Percentiles rank a stretch among this genome's conserved stretches.
These are phyloP conservation scores for Talaromyces trachyspermus DNA, from an alignment of 495 filamentous ascomycete genomes.

Conservation along the genomic window DNA sequence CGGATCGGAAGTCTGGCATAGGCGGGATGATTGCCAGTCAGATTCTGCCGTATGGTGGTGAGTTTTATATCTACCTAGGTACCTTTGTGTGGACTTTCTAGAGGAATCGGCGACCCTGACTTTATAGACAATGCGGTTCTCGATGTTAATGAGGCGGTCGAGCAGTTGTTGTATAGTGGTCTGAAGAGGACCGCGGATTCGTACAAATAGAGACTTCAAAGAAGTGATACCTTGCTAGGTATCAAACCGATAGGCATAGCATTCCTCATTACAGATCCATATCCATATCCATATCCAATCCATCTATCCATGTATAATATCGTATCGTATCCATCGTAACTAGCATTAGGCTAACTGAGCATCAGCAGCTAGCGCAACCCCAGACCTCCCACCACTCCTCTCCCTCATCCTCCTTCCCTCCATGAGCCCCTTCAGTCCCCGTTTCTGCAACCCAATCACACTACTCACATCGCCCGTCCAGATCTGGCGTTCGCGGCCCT, in stretches of 20 bases:
- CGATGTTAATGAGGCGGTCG: slow-evolving; percentile 3
- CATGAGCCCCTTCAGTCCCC: slow-evolving; percentile 88
- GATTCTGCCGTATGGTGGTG: slow-evolving; percentile 48
- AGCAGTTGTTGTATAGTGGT: slow-evolving; percentile 2
- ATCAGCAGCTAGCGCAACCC: slow-evolving; percentile 1
- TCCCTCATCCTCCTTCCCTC: slow-evolving; percentile 85
- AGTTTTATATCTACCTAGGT: neutral
- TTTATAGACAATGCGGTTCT: neutral
- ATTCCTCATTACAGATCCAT: neutral
- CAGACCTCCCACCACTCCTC: slow-evolving; percentile 30
- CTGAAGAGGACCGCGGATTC: neutral
- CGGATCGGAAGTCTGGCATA: slow-evolving; percentile 50
- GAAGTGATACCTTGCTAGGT: neutral
- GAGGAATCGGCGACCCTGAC: no score
- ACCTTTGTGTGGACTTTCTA: no score
- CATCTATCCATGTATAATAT: no score
- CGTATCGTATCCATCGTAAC: no score
- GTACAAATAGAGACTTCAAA: neutral
- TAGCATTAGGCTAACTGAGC: neutral
- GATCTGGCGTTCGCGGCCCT: slow-evolving; percentile 45
- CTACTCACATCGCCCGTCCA: slow-evolving; percentile 83
- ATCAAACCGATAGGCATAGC: neutral
- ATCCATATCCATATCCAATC: no score
- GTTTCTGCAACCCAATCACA: slow-evolving; percentile 94
- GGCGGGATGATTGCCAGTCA: slow-evolving; percentile 50